Conservation (phyloP, 805 yeast genomes). For the Wickerhamiella sergipiensis region DNA sequence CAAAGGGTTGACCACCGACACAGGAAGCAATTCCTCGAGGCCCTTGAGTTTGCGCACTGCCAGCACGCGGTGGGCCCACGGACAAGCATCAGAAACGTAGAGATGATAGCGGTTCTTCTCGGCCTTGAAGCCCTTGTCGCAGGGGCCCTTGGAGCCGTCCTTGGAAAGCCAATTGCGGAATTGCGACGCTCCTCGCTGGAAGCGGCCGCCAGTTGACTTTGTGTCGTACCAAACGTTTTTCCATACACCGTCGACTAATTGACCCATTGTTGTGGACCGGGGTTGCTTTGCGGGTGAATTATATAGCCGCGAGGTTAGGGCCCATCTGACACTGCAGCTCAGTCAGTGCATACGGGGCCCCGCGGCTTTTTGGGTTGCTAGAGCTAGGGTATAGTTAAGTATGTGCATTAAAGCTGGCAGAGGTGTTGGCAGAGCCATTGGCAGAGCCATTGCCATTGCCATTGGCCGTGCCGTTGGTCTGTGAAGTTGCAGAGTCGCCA, state of each 20-base stretch:
- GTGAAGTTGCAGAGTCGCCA: too few species aligned
- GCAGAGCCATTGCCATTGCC: too few species aligned
- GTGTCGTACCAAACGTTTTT: conserved; percentile 20
- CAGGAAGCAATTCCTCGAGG: conserved; percentile 33
- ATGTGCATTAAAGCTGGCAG: too few species aligned
- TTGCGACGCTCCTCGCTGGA: conserved; percentile 14
- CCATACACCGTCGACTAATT: conserved; percentile 20
- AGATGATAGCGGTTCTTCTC: conserved; percentile 75
- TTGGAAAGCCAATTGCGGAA: conserved; percentile 17
- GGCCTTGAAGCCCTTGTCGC: conserved; percentile 38
- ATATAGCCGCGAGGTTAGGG: background rate
- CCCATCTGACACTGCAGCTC: too few species aligned
- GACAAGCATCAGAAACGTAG: conserved; percentile 81
- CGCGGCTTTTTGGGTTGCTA: background rate
- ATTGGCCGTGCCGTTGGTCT: too few species aligned
- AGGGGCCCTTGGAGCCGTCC: conserved; percentile 7
- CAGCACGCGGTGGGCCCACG: conserved; percentile 88
- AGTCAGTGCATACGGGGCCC: background rate
- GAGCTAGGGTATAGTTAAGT: too few species aligned
- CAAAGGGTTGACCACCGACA: conserved; percentile 80
- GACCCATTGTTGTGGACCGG: conserved; percentile 13
- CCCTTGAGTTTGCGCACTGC: conserved; percentile 68
- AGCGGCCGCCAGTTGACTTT: conserved; percentile 18
- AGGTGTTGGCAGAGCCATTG: too few species aligned
- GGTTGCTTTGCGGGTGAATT: background rate